A percentile compares a stretch with the other conserved stretches of the same genome.
These are phyloP conservation scores for Cryptosporidium sp. DNA, from an alignment of 169 alveolate species.

Conservation along the genomic window DNA sequence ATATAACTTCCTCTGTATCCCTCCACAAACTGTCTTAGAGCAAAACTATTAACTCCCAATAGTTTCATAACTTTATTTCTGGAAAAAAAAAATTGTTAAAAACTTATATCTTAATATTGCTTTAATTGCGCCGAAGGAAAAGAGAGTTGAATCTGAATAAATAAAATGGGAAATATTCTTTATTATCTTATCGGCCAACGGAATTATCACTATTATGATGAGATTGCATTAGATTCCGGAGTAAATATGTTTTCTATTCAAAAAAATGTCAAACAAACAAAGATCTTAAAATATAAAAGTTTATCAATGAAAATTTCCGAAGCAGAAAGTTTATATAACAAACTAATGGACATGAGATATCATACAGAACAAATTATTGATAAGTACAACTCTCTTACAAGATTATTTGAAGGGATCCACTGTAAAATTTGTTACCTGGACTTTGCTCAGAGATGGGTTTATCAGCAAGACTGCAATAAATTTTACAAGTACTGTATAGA, in stretches of 20 bases:
- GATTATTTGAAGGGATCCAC: slow-evolving; percentile 41
- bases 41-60: slow-evolving; percentile 48
- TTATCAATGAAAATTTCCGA: slow-evolving; percentile 13
- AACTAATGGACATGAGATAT: slow-evolving; percentile 32
- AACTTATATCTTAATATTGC: not conserved
- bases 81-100: not conserved
- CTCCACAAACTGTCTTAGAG: slow-evolving; percentile 36
- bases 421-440: slow-evolving; percentile 58
- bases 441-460: slow-evolving; percentile 64
- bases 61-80: not conserved
- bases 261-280: not conserved
- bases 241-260: not conserved
- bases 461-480: slow-evolving; percentile 53
- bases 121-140: not conserved
- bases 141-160: not conserved
- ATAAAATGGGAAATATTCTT: slow-evolving; percentile 37
- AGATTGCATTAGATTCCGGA: not conserved
- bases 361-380: slow-evolving; percentile 19
- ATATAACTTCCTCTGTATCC: slow-evolving; percentile 61
- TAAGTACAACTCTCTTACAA: slow-evolving; percentile 35
- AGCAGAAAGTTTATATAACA: slow-evolving; percentile 15
- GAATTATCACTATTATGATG: slow-evolving; percentile 29
- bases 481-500: slow-evolving; percentile 50
- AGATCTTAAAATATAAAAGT: not conserved
- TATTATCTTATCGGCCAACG: not conserved